These are phyloP conservation scores for Sphaerulina musiva DNA, from an alignment of 2,329 filamentous ascomycete genomes.

Conservation along the genomic window DNA sequence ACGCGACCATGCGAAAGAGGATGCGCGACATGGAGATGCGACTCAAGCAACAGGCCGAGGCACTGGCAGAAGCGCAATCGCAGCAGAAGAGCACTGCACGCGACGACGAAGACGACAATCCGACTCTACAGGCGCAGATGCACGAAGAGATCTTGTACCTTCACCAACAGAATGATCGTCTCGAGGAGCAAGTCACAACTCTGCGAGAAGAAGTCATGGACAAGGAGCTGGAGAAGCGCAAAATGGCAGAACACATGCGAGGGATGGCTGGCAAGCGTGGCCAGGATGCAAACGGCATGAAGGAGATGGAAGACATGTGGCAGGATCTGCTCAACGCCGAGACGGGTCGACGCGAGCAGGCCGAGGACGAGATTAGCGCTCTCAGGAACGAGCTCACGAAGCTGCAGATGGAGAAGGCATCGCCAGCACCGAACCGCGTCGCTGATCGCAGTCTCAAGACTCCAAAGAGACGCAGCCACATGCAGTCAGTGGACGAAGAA, in stretches of 20 bases:
- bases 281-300: conserved; percentile 24
- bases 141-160: conserved; percentile 83
- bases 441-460: conserved; percentile 36
- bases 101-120: conserved; percentile 29
- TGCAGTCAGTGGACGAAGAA: conserved; percentile 26
- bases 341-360: conserved; percentile 78
- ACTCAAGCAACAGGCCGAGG: conserved; percentile 53
- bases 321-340: conserved; percentile 92
- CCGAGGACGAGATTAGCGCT: conserved; percentile 78
- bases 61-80: conserved; percentile 41
- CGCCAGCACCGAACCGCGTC: conserved; percentile 34
- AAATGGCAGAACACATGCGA: conserved; percentile 74
- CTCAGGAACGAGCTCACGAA: conserved; percentile 73
- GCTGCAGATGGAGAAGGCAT: conserved; percentile 40
- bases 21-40: conserved; percentile 83
- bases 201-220: conserved; percentile 69
- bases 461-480: conserved; percentile 29
- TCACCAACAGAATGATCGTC: conserved; percentile 77
- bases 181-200: conserved; percentile 74
- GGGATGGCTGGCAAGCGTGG: conserved; percentile 41
- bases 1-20: conserved; percentile 71
- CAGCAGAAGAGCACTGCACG: conserved; percentile 36
- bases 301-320: conserved; percentile 68
- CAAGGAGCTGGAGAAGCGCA: conserved; percentile 78
- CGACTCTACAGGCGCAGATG: conserved; percentile 51